Conservation (phyloP, 164 flowering plant genomes). For the Stephania japonica region DNA sequence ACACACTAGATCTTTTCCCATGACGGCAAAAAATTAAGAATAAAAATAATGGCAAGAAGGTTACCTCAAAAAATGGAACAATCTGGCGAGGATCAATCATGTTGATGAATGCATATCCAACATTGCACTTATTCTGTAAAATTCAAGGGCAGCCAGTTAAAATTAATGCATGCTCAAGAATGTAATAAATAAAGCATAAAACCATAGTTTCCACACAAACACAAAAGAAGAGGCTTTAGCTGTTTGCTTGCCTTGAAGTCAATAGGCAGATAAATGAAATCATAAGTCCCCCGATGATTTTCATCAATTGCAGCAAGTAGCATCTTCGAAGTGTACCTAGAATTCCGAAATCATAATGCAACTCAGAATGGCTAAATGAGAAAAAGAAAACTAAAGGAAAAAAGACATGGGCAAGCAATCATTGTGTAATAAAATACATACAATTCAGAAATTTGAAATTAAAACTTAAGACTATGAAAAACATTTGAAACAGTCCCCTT, state of each 20-base stretch:
- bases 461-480: not conserved
- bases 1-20: not conserved
- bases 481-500: not conserved
- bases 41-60: not conserved
- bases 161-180: too few species aligned
- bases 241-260: constrained; percentile 64
- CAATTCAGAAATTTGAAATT: not conserved
- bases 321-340: constrained; percentile 86
- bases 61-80: constrained; percentile 67
- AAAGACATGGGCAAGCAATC: not conserved
- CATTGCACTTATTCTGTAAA: constrained; percentile 82
- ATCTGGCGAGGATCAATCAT: constrained; percentile 64
- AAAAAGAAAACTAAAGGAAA: not conserved
- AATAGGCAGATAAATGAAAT: constrained; percentile 80
- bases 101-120: constrained; percentile 91
- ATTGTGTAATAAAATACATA: not conserved
- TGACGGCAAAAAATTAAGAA: not conserved
- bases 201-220: not conserved
- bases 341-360: not conserved
- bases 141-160: constrained; percentile 2
- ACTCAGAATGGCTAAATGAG: not conserved
- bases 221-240: not conserved
- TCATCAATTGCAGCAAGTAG: constrained; percentile 81
- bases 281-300: constrained; percentile 64
- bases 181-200: not conserved